Percentiles rank a stretch among this genome's conserved stretches.
Conservation (phyloP, 2,329 filamentous ascomycete species). For the Chlorencoelia australis region DNA sequence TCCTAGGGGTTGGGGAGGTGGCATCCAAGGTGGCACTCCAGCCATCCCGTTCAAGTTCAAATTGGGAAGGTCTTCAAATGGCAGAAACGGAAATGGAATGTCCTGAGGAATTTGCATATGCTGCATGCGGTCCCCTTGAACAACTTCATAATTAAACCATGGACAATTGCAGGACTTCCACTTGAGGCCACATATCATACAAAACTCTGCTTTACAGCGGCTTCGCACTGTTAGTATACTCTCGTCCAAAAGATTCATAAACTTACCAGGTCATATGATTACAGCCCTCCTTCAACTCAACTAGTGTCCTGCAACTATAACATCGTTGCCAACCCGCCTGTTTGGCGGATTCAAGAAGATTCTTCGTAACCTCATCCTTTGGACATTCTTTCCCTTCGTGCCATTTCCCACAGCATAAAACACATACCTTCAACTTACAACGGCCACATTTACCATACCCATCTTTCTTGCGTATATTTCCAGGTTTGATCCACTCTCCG, state of each 20-base stretch:
- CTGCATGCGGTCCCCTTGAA: constrained; percentile 43
- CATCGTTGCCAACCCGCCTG: constrained; percentile 67
- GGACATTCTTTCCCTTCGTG: constrained; percentile 63
- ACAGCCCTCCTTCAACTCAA: constrained; percentile 73
- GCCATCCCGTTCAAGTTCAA: too few species aligned
- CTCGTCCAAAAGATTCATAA: background rate
- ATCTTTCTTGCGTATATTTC: constrained; percentile 50
- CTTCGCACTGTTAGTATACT: constrained; percentile 30
- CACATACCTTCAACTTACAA: constrained; percentile 68
- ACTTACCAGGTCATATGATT: constrained; percentile 81
- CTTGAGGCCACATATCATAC: constrained; percentile 71
- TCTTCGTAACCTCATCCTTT: constrained; percentile 55
- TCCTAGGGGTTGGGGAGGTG: too few species aligned
- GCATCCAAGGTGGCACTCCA: too few species aligned
- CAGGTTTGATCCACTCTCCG: constrained; percentile 70
- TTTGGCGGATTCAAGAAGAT: constrained; percentile 54
- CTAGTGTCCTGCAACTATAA: constrained; percentile 60
- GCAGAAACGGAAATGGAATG: constrained; percentile 4
- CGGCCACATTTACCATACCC: constrained; percentile 57
- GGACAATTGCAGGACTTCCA: constrained; percentile 81
- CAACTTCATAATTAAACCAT: constrained; percentile 58
- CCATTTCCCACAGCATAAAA: constrained; percentile 62
- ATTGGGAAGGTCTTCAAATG: too few species aligned
- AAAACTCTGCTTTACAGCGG: constrained; percentile 75
- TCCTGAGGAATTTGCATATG: constrained; percentile 39